A percentile compares a stretch with the other conserved stretches of the same genome.
Evolutionary conservation across 2,329 filamentous ascomycete genomes (phyloP).

Genomic region (Fusarium robinianum): DNA sequence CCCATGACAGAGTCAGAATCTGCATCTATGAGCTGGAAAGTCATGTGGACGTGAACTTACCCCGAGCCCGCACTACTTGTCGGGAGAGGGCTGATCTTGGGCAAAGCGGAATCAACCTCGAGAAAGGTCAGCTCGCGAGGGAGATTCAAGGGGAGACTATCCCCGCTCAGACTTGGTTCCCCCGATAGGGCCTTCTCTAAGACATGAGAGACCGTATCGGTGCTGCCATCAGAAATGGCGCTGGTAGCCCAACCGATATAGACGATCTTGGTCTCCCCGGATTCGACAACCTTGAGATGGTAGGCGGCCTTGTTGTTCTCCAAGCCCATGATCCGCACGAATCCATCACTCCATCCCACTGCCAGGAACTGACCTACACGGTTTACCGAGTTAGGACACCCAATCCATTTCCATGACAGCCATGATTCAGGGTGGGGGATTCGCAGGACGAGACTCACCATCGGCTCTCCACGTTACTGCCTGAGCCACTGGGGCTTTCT

Average conservation of each 20-base stretch:
- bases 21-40: too few species aligned
- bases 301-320: constrained; percentile 84
- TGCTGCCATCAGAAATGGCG: constrained; percentile 41
- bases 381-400: not conserved
- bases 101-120: constrained; percentile 75
- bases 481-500: constrained; percentile 49
- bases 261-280: constrained; percentile 49
- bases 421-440: too few species aligned
- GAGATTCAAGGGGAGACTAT: constrained; percentile 54
- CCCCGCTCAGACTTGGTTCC: constrained; percentile 9
- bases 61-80: constrained; percentile 62
- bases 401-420: too few species aligned
- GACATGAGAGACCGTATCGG: constrained; percentile 12
- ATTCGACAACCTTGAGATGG: constrained; percentile 62
- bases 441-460: constrained; percentile 52
- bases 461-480: constrained; percentile 69
- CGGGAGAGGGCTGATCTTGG: constrained; percentile 74
- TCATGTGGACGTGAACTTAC: too few species aligned
- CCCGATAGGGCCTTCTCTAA: constrained; percentile 20
- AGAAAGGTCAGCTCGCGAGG: constrained; percentile 73
- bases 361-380: constrained; percentile 72
- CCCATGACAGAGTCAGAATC: too few species aligned
- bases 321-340: constrained; percentile 74
- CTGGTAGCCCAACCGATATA: constrained; percentile 60
- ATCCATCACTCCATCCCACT: constrained; percentile 81